Percentiles rank a stretch among this genome's conserved stretches.
These are phyloP conservation scores for Pyrenochaeta sp. DNA, from an alignment of 2,329 filamentous ascomycete species.

Conservation along the genomic window DNA sequence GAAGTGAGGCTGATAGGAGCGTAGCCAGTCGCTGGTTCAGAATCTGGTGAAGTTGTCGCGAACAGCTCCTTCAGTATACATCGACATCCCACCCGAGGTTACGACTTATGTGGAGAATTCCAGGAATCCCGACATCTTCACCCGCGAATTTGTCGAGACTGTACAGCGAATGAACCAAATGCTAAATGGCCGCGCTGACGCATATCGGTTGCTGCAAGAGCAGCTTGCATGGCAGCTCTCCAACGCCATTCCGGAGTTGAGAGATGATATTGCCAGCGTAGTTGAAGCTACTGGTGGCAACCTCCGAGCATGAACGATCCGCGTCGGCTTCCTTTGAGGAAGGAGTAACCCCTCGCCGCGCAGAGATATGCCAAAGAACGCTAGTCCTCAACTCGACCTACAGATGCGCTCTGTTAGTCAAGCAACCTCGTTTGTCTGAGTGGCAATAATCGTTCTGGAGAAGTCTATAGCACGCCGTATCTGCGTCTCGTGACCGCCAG, in stretches of 20 bases:
- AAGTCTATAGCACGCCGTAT: not conserved
- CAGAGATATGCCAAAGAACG: constrained; percentile 4
- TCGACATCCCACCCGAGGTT: constrained; percentile 68
- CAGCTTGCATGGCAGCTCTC: constrained; percentile 67
- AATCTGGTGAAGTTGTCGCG: constrained; percentile 63
- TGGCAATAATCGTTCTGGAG: not conserved
- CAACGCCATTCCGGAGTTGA: constrained; percentile 65
- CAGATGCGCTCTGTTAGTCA: not conserved
- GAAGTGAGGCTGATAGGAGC: constrained; percentile 3
- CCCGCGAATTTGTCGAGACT: constrained; percentile 70
- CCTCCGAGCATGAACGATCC: constrained; percentile 24
- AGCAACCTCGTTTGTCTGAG: not conserved
- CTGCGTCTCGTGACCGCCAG: not conserved
- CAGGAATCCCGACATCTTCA: constrained; percentile 73
- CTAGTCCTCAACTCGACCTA: not conserved
- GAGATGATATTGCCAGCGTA: constrained; percentile 61
- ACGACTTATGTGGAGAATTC: constrained; percentile 69
- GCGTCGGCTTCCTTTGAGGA: not conserved
- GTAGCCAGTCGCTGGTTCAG: constrained; percentile 60
- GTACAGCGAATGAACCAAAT: constrained; percentile 70
- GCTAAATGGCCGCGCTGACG: constrained; percentile 67
- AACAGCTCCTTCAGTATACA: constrained; percentile 58
- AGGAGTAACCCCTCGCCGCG: not conserved
- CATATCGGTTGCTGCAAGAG: constrained; percentile 66
- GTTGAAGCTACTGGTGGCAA: constrained; percentile 57